A percentile compares a stretch with the other conserved stretches of the same genome.
phyloP scores from a whole-genome alignment of 495 filamentous ascomycete genomes.

The Amniculicola lignicola region DNA sequence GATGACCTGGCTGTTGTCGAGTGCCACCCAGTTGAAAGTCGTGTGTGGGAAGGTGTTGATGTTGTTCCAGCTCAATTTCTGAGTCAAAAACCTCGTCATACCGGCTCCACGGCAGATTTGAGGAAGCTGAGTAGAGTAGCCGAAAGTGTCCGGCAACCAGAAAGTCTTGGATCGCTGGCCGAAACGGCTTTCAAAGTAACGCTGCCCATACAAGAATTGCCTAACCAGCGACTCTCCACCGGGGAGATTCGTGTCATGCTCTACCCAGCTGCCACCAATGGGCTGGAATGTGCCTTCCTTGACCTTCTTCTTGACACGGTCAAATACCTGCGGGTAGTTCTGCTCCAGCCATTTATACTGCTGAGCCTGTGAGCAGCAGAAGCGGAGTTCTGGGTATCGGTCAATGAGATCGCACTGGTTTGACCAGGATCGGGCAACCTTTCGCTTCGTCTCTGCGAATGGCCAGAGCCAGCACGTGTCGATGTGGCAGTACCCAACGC shows the following conservation, averaged over 20 bases:
- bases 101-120: constrained; percentile 88
- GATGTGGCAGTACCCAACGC: constrained; percentile 94
- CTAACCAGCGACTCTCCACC: constrained; percentile 90
- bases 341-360: constrained; percentile 97
- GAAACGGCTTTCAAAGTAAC: constrained; percentile 91
- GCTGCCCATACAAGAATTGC: constrained; percentile 93
- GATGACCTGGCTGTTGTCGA: constrained; percentile 92
- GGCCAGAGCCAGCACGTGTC: constrained; percentile 99
- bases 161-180: constrained; percentile 86
- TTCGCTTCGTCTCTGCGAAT: constrained; percentile 97
- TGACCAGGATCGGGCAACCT: constrained; percentile 93
- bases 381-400: constrained; percentile 88
- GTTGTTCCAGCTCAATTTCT: constrained; percentile 96
- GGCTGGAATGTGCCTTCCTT: constrained; percentile 88
- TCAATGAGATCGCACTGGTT: constrained; percentile 94
- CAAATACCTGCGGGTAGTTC: constrained; percentile 80
- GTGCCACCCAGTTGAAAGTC: constrained; percentile 94
- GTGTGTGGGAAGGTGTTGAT: constrained; percentile 99
- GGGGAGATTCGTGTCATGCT: constrained; percentile 97
- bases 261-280: constrained; percentile 96
- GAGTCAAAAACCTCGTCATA: constrained; percentile 94
- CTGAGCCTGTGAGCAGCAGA: constrained; percentile 88
- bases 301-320: constrained; percentile 86
- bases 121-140: constrained; percentile 90
- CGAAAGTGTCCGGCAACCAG: constrained; percentile 97